Evolutionary conservation across 148 eudicot species (phyloP), one percentile per base, ranked within the genome.

Genomic region (Chenopodium quinoa): DNA sequence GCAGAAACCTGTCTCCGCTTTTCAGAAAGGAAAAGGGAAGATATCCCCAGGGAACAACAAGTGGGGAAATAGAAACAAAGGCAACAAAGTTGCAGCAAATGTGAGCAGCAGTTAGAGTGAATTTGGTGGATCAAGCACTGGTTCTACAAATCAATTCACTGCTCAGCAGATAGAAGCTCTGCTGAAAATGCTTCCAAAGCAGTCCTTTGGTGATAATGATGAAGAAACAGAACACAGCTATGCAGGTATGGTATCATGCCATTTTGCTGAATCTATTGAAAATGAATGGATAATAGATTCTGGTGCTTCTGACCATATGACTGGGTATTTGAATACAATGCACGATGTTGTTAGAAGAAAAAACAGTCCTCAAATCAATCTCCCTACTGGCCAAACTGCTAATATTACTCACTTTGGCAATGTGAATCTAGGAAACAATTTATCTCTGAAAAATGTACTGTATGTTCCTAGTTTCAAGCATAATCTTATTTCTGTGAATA

Each of bases 271-370:
- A 48, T 48, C 52, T 1, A 48, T 48, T 48, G 52, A 2, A 48
- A 48, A 48, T 12, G 62, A 56, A 29, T 73, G 76, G 76, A 50
- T 73, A 0, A 1, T 73, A 5, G 62, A 73, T 60, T 46, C 62
- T 1, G 76, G 76, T 23, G 76, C 60, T 4, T 47, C 62, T n/a
- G 62, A 73, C 2, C 76, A 73, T 5, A 73, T 73, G 76, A 73
- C 60, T 32, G 9, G 14, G 12, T 12, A 16, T n/a, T 17, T 20
- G 4, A 7, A 71, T 0, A 4, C 52, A 3, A 1, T 71, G 19
- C 1, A 23, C 4, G 8, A 73, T 22, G 31, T 34, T 23, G 5
- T 9, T 0, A 9, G 6, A 11, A 13, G 14, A 0, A 22, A 10
- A 11, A 50, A 7, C 7, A 23, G 1, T 0, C 9, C 58, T 40